Evolutionary conservation across 208 protist genomes (phyloP).

Genomic region (Leishmania guyanensis): DNA sequence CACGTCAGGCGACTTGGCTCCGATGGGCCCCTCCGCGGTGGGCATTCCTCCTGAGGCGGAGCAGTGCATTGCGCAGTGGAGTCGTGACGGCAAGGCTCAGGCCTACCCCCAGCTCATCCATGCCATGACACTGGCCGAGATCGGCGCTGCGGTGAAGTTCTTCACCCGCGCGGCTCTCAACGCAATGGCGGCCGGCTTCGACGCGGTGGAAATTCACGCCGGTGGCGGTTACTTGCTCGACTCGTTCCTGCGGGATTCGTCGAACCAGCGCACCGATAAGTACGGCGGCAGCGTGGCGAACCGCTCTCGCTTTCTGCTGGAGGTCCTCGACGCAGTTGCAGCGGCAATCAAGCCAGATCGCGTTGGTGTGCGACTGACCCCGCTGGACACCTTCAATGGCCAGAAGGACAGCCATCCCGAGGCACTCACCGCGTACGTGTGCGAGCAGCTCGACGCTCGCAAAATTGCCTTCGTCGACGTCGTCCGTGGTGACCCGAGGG

Average conservation of each 20-base stretch:
- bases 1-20: neutral
- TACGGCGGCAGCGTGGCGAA: slow-evolving; percentile 90
- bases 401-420: slow-evolving; percentile 36
- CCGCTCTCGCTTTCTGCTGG: slow-evolving; percentile 63
- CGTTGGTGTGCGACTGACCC: slow-evolving; percentile 67
- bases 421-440: slow-evolving; percentile 50
- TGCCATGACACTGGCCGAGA: slow-evolving; percentile 65
- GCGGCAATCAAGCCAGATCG: slow-evolving; percentile 37
- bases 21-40: slow-evolving; percentile 17
- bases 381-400: slow-evolving; percentile 55
- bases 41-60: slow-evolving; percentile 8
- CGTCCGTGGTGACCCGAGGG: slow-evolving; percentile 33
- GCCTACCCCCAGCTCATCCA: slow-evolving; percentile 23
- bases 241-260: slow-evolving; percentile 60
- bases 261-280: slow-evolving; percentile 82
- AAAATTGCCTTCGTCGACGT: slow-evolving; percentile 50
- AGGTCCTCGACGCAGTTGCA: slow-evolving; percentile 70
- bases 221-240: slow-evolving; percentile 92
- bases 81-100: slow-evolving; percentile 30
- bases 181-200: slow-evolving; percentile 78
- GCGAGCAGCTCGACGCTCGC: slow-evolving; percentile 50
- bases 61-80: slow-evolving; percentile 21
- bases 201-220: slow-evolving; percentile 90
- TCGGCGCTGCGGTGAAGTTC: slow-evolving; percentile 40
- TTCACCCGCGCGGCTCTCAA: slow-evolving; percentile 77